Evolutionary conservation across 345 rosid genomes (phyloP).

Genomic region (Eucalyptus microcorys): DNA sequence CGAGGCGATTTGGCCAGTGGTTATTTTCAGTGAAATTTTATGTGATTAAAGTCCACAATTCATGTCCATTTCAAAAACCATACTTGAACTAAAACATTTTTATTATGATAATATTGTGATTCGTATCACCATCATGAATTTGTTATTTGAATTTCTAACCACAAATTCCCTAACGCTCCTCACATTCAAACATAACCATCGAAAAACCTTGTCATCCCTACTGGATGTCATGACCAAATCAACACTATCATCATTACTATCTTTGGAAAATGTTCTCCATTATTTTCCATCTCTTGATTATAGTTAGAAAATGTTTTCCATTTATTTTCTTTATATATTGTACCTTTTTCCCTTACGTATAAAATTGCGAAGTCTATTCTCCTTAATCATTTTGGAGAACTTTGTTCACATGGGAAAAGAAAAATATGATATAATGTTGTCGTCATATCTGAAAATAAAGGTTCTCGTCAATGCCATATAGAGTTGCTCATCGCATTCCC

Average conservation of each 20-base stretch:
- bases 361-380: neutral
- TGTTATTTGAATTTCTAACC: neutral
- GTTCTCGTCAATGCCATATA: neutral
- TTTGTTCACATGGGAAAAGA: too few relatives aligned
- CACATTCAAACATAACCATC: neutral
- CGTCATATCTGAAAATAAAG: neutral
- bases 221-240: neutral
- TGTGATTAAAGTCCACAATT: too few relatives aligned
- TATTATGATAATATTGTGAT: neutral
- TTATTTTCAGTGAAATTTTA: neutral
- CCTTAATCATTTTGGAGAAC: too few relatives aligned
- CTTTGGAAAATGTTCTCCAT: neutral
- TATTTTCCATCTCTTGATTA: neutral
- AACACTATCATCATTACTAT: neutral
- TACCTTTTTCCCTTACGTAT: neutral
- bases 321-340: neutral
- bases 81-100: neutral
- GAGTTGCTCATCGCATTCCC: neutral
- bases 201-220: neutral
- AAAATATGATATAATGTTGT: neutral
- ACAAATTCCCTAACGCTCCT: neutral
- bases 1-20: neutral
- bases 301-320: too few relatives aligned
- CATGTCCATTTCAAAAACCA: neutral
- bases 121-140: neutral